Evolutionary conservation across 192 early-diverging fungal species (phyloP), one percentile per base, ranked within the genome.

Genomic region (Coemansia pectinata): DNA sequence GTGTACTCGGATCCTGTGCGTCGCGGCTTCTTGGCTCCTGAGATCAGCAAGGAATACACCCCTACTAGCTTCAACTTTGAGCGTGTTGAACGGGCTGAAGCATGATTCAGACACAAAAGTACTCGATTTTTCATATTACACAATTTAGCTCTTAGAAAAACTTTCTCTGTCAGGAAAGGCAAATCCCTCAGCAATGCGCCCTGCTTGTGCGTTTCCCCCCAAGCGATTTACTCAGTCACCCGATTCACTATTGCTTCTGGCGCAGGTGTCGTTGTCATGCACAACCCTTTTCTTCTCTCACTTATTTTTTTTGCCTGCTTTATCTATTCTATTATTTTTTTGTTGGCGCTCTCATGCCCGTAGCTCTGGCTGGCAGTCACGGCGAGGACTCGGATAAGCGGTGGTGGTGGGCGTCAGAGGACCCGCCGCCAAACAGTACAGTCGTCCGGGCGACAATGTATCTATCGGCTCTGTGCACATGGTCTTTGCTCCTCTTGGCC

Each of bases 21-120:
- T 34, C 84, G 93, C 21, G 94, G 94, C 3, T 96, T 94, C 75
- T 69, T 96, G 65, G 88, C 89, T 11, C 69, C 74, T 0, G 74
- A 62, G 15, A 79, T 78, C 47, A 84, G 65, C 34, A 59, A 58
- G 12, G 63, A 59, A 50, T 83, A 83, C 63, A 64, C 17, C 29
- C 80, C 80, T 0, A 63, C 62, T 23, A 83, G 80, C 62, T 77
- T 83, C 40, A 83, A 83, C 66, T 61, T 63, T 47, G 72, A 74
- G 44, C 75, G 80, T 1, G 69, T 70, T 17, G 39, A 61, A 2
- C 65, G 50, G 29, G 23, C 41, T 17, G 44, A 59, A 21, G 27
- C 14, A n/a, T 60, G 45, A 31, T 50, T n/a, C 19, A 27, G 15
- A 34, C 50, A 44, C 42, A 42, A 42, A 62, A 38, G 9, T 62